phyloP scores from a whole-genome alignment of 2,329 filamentous ascomycete genomes.

The Pseudocercospora eumusae region DNA sequence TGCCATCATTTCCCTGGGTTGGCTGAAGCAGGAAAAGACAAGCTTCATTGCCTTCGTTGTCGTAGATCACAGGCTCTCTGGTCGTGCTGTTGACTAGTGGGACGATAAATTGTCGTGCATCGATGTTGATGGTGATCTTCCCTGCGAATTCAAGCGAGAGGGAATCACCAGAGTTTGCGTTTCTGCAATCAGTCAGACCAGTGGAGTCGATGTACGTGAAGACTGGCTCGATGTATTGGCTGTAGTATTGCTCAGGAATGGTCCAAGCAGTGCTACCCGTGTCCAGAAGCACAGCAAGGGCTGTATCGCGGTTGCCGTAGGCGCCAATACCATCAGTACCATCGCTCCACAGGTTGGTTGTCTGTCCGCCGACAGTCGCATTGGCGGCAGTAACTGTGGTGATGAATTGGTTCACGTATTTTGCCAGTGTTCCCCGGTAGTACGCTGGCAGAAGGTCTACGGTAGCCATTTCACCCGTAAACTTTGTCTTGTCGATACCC shows the following conservation, averaged over 20 bases:
- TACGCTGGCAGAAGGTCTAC: conserved; percentile 35
- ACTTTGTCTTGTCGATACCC: conserved; percentile 40
- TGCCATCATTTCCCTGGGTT: conserved; percentile 13
- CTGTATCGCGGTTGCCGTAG: conserved; percentile 24
- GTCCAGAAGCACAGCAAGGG: conserved; percentile 37
- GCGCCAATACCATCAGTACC: conserved; percentile 25
- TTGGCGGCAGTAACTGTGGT: conserved; percentile 35
- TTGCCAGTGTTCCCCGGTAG: conserved; percentile 15
- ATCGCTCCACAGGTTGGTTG: conserved; percentile 27
- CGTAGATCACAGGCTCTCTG: conserved; percentile 26
- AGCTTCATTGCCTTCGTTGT: conserved; percentile 23
- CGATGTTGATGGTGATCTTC: conserved; percentile 35
- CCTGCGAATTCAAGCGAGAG: conserved; percentile 36
- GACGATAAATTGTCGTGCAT: conserved; percentile 35
- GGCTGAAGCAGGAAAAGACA: conserved; percentile 36
- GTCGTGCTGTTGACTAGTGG: conserved; percentile 34
- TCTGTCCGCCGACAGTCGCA: conserved; percentile 25
- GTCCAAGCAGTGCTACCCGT: conserved; percentile 38
- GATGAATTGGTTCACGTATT: conserved; percentile 33
- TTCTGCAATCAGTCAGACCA: conserved; percentile 30
- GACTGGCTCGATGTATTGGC: conserved; percentile 26
- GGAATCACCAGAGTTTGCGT: conserved; percentile 31
- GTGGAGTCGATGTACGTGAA: conserved; percentile 30
- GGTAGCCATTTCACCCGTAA: conserved; percentile 36
- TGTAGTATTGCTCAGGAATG: conserved; percentile 31